Evolutionary conservation across 2,329 filamentous ascomycete genomes (phyloP), one percentile per base, ranked within the genome.

Genomic region (Metarhizium brunneum): DNA sequence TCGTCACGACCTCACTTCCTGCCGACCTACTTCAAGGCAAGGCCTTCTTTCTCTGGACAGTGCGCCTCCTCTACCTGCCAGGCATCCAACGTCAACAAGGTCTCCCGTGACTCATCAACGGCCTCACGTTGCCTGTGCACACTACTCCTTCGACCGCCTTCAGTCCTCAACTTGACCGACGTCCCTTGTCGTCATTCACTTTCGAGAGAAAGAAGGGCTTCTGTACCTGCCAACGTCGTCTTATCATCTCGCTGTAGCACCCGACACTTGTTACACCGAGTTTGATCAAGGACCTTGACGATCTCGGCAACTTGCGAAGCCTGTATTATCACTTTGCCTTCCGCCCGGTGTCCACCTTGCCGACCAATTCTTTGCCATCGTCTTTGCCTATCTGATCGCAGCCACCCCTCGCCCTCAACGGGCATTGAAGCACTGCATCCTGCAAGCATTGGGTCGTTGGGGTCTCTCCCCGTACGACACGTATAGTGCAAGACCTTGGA

Each of bases 41-140:
- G 60, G 65, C 66, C 66, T 69, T 66, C 66, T 67, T 65, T 65
- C 67, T 66, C 64, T 69, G 64, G 63, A 68, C 64, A 64, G 68
- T 71, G 63, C 65, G 59, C 61, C 61, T 62, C 61, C 62, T 56
- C 59, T 57, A 53, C 60, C 54, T 48, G 20, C 45, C 45, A 48
- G 45, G 45, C 45, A 16, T 30, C 45, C 45, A 48, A 48, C 45
- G 45, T 48, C 20, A 25, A 47, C 25, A n/a, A 29, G 45, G 42
- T 13, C 45, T 29, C 13, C 45, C 45, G 45, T 48, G 25, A 48
- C 45, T 13, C 45, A 57, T 58, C 54, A 53, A 58, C 56, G 54
- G 55, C 57, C 57, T 58, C 53, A 55, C 57, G 56, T 57, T 58
- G 57, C 53, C 53, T 50, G 51, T 55, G 43, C 53, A 56, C 55